Conservation (phyloP, 805 yeast species). For the Ogataea nitratoaversa region DNA sequence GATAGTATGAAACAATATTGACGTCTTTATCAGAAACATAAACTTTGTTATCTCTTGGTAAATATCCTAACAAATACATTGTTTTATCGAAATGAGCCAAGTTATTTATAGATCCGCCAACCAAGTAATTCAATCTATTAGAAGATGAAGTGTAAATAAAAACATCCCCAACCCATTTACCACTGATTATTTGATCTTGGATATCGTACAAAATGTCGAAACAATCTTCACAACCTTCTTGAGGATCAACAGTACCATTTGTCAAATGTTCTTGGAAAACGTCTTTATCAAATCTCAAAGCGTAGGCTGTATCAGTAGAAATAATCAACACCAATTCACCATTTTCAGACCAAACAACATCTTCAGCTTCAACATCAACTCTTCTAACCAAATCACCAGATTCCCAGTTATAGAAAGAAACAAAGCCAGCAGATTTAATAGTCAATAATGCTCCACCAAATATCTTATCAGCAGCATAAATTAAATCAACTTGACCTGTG, state of each 20-base stretch:
- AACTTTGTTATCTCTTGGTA: constrained; percentile 84
- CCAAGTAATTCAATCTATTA: constrained; percentile 87
- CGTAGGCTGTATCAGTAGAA: constrained; percentile 68
- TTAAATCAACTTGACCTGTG: constrained; percentile 57
- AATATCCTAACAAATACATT: constrained; percentile 82
- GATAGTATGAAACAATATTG: constrained; percentile 72
- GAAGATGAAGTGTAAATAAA: constrained; percentile 85
- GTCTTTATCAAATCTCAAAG: constrained; percentile 69
- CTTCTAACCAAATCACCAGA: constrained; percentile 78
- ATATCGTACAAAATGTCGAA: constrained; percentile 83
- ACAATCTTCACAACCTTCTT: constrained; percentile 85
- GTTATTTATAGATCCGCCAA: constrained; percentile 90
- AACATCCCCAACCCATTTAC: constrained; percentile 97
- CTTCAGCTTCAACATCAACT: constrained; percentile 80
- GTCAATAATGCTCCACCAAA: constrained; percentile 89
- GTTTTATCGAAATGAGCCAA: constrained; percentile 89
- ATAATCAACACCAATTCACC: constrained; percentile 83
- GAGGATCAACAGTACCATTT: constrained; percentile 56
- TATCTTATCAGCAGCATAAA: constrained; percentile 72
- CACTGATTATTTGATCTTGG: constrained; percentile 76
- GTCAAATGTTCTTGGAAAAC: constrained; percentile 59
- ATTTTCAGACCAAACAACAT: constrained; percentile 88
- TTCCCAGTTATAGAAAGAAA: constrained; percentile 94
- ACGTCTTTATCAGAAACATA: constrained; percentile 90
- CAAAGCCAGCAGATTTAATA: constrained; percentile 76